Base-by-base conservation (phyloP, 306 rosid species). In the Hippophae gyantsensis region DNA sequence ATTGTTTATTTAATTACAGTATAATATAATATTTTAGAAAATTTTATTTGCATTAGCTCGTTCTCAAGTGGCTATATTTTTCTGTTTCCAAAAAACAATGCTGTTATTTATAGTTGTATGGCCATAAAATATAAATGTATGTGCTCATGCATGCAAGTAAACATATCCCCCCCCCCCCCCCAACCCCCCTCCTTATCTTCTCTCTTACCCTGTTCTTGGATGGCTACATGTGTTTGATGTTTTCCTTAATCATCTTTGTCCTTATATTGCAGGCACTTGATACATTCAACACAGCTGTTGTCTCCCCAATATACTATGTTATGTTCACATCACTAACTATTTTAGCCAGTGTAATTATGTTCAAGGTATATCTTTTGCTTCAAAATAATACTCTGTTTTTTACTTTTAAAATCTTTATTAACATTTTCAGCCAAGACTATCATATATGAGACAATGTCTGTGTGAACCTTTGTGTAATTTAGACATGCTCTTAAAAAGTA, bases 251-350 rank as follows among this genome's bases (percentile, higher is more conserved):
- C 42, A 54, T 43, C 65, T 61, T 6, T 69, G 57, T 56, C 42
- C 62, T 61, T 73, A 54, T 60, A 58, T 65, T 72, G 71, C 86
- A 93, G 99, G 99, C 99, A 25, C 89, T 93, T 72, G 99, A 93
- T 78, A 93, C 99, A 59, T 93, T 93, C 54, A 89, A 93, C 69
- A 93, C 99, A 2, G 97, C 99, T n/a, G 99, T 93, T 79, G 99
- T 93, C 41, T 93, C 99, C 68, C 99, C 99, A 18, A 93, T 93
- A 71, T 93, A 93, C 74, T 93, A 93, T 62, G 89, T 81, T 41
- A 93, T 93, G 99, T 93, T 93, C 85, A 93, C 99, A n/a, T 75
- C 99, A 52, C 76, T 93, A 47, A 93, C 99, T 74, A 93, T 93
- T 63, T 72, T 93, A 85, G 99, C 99, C 6, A 93, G 99, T 64